Percentiles rank a stretch among this genome's conserved stretches.
These are phyloP conservation scores for sunflower (Helianthus annuus) DNA, from an alignment of 129 eudicot species.

Conservation along the genomic window HanXRQr2.0-SUNRISE NC_035446.2:140097455-140097954, in stretches of 20 bases:
- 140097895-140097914: slow-evolving; percentile 61
- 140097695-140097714: slow-evolving; percentile 74
- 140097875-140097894: slow-evolving; percentile 69
- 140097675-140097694: slow-evolving; percentile 65
- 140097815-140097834: slow-evolving; percentile 83
- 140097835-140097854: slow-evolving; percentile 63
- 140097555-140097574: slow-evolving; percentile 92
- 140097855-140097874: slow-evolving; percentile 70
- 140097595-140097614: slow-evolving; percentile 90
- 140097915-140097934: slow-evolving; percentile 70
- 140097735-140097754: slow-evolving; percentile 87
- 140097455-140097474: slow-evolving; percentile 89
- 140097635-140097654: slow-evolving; percentile 88
- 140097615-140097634: slow-evolving; percentile 57
- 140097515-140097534: slow-evolving; percentile 95
- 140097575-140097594: slow-evolving; percentile 93
- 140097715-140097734: slow-evolving; percentile 68
- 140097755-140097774: slow-evolving; percentile 91
- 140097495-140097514: slow-evolving; percentile 84
- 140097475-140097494: slow-evolving; percentile 89
- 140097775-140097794: slow-evolving; percentile 92
- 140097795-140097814: slow-evolving; percentile 62
- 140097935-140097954: slow-evolving; percentile 71
- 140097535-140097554: slow-evolving; percentile 87
- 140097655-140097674: slow-evolving; percentile 80